These are phyloP conservation scores for Alternaria sp. DNA, from an alignment of 2,329 filamentous ascomycete genomes.

Conservation along the genomic window DNA sequence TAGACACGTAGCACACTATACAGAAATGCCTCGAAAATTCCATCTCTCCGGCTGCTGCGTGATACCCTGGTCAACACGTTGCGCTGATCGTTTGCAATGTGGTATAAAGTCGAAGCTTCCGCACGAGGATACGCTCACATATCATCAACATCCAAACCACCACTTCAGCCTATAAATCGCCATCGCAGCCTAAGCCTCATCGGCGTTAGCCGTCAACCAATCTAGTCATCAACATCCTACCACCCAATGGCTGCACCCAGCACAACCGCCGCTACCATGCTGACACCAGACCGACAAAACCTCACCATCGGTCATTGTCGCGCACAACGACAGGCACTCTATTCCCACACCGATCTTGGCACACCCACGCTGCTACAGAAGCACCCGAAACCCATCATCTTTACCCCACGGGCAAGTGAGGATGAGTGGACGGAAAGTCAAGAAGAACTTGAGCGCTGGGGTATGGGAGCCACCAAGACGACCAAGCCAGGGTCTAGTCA, in stretches of 20 bases:
- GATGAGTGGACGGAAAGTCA: conserved; percentile 8
- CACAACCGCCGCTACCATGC: not conserved
- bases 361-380: not conserved
- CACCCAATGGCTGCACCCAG: not conserved
- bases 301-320: conserved; percentile 16
- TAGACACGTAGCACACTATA: not conserved
- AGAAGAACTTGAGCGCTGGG: conserved; percentile 16
- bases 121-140: not conserved
- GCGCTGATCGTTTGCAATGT: not conserved
- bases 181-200: not conserved
- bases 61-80: not conserved
- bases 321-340: conserved; percentile 13
- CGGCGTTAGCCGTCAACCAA: not conserved
- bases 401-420: not conserved
- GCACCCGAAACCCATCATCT: not conserved
- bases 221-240: not conserved
- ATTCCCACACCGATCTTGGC: not conserved
- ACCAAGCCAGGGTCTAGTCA: not conserved
- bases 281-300: conserved; percentile 8
- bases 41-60: not conserved
- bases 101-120: not conserved
- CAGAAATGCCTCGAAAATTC: not conserved
- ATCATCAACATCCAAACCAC: not conserved
- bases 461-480: not conserved
- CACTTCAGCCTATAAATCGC: not conserved